Conservation (phyloP, 2,329 filamentous ascomycete genomes). For the Davidsoniella eucalypti region DNA sequence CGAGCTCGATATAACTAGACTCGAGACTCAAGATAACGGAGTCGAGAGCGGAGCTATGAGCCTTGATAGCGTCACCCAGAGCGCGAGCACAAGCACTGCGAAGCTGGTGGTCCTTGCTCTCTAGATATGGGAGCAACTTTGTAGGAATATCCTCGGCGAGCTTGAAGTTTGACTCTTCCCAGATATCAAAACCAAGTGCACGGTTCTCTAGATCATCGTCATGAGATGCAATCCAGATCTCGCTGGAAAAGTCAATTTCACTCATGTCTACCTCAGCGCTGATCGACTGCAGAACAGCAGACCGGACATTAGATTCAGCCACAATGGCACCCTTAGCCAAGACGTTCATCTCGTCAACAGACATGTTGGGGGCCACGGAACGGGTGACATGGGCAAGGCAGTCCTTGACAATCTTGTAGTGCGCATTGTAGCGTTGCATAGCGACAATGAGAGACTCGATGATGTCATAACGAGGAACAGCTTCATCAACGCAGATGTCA, state of each 20-base stretch:
- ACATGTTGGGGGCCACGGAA: conserved; percentile 71
- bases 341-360: conserved; percentile 50
- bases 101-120: conserved; percentile 65
- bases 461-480: conserved; percentile 61
- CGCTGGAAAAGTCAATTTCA: conserved; percentile 68
- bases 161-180: conserved; percentile 80
- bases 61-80: conserved; percentile 54
- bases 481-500: conserved; percentile 55
- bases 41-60: conserved; percentile 42
- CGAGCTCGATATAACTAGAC: conserved; percentile 56
- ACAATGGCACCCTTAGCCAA: conserved; percentile 69
- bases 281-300: conserved; percentile 74
- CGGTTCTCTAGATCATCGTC: conserved; percentile 80
- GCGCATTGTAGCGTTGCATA: conserved; percentile 79
- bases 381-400: conserved; percentile 75
- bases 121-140: conserved; percentile 61
- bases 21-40: conserved; percentile 49
- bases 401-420: conserved; percentile 91
- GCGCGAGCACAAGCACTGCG: conserved; percentile 70
- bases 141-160: conserved; percentile 47
- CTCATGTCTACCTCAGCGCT: conserved; percentile 84
- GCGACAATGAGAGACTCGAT: conserved; percentile 56
- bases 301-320: conserved; percentile 62
- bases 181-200: conserved; percentile 71
- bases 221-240: conserved; percentile 87